A percentile compares a stretch with the other conserved stretches of the same genome.
Evolutionary conservation across 2,329 filamentous ascomycete genomes (phyloP).

Genomic region (Alternaria sp.): DNA sequence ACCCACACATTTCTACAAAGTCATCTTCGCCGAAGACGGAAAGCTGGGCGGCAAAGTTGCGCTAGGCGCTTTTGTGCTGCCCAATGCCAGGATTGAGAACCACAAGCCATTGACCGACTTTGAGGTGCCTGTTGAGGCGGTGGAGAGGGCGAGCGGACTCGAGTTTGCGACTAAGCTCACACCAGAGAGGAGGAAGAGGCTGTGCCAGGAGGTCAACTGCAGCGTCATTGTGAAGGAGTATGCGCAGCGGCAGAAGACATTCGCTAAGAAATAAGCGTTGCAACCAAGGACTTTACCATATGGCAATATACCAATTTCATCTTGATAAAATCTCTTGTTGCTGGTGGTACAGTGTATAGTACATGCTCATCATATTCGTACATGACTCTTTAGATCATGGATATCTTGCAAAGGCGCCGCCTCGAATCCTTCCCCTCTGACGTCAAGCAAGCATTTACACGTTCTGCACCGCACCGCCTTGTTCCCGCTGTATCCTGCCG

Average conservation of each 20-base stretch:
- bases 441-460: constrained; percentile 12
- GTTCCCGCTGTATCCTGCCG: constrained; percentile 57
- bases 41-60: constrained; percentile 71
- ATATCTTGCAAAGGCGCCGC: background rate
- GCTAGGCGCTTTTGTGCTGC: constrained; percentile 91
- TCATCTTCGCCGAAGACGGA: constrained; percentile 94
- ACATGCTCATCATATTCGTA: constrained; percentile 24
- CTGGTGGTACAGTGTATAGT: constrained; percentile 35
- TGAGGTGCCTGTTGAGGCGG: constrained; percentile 90
- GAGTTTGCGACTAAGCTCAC: constrained; percentile 89
- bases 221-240: constrained; percentile 85
- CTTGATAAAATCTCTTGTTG: constrained; percentile 12
- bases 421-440: background rate
- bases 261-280: constrained; percentile 39
- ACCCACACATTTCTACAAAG: constrained; percentile 99
- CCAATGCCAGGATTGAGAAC: constrained; percentile 89
- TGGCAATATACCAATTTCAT: constrained; percentile 9
- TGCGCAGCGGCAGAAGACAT: constrained; percentile 63
- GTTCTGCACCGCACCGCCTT: constrained; percentile 14
- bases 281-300: no score
- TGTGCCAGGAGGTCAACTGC: constrained; percentile 89
- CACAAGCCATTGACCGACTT: constrained; percentile 88
- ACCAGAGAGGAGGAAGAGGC: constrained; percentile 72
- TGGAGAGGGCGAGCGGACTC: constrained; percentile 90
- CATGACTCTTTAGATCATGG: background rate